These are phyloP conservation scores for Symbiodinium natans DNA, from an alignment of 73 alveolate species.

Conservation along the genomic window DNA sequence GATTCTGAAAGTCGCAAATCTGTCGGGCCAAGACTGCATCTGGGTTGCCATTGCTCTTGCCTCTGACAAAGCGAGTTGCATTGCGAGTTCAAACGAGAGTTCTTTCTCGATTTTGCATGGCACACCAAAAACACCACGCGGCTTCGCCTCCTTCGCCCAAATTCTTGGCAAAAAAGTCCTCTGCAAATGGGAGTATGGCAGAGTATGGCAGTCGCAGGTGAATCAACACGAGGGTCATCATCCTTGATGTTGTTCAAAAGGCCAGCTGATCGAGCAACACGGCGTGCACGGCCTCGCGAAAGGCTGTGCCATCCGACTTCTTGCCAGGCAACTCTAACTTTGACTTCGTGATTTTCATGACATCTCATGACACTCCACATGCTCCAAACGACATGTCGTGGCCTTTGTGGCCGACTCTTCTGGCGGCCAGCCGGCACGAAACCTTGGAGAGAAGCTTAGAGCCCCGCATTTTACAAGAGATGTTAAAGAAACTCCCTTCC, in stretches of 20 bases:
- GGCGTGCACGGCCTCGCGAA: constrained; percentile 41
- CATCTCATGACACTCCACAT: too few species aligned
- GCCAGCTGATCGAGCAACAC: constrained; percentile 73
- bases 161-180: constrained; percentile 72
- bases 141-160: constrained; percentile 41
- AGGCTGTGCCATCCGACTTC: too few species aligned
- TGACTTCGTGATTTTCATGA: too few species aligned
- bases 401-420: constrained; percentile 1
- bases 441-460: neutral
- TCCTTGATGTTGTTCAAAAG: constrained; percentile 92
- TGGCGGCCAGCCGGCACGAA: constrained; percentile 6
- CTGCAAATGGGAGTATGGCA: neutral
- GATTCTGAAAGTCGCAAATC: neutral
- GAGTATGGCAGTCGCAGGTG: neutral
- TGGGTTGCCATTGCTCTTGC: neutral
- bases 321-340: too few species aligned
- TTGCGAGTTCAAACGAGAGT: too few species aligned
- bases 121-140: neutral
- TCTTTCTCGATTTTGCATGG: too few species aligned
- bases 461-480: neutral
- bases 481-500: too few species aligned
- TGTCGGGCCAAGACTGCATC: neutral
- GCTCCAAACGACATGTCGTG: too few species aligned
- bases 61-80: neutral
- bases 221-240: too few species aligned